Evolutionary conservation across 2,329 filamentous ascomycete species (phyloP).

Genomic region (Phyllosticta citrichinensis): DNA sequence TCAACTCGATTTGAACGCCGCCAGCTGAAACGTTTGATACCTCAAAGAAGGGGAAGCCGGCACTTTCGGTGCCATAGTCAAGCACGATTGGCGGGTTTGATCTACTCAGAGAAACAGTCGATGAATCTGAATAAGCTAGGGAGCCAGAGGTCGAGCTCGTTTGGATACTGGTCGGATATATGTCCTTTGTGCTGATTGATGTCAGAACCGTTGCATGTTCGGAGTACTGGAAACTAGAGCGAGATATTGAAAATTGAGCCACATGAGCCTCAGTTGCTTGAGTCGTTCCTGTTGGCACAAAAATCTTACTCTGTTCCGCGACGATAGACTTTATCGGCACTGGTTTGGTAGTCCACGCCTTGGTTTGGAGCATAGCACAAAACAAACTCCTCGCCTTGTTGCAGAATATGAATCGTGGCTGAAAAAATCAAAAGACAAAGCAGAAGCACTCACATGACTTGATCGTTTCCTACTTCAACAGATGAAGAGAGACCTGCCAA

Average conservation of each 20-base stretch:
- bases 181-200: background rate
- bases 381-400: too few relatives aligned
- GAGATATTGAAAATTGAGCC: too few relatives aligned
- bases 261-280: too few relatives aligned
- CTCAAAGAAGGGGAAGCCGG: slow-evolving; percentile 26
- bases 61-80: slow-evolving; percentile 25
- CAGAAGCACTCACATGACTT: background rate
- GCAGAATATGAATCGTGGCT: background rate
- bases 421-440: background rate
- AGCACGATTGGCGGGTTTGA: slow-evolving; percentile 14
- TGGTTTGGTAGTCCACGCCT: too few relatives aligned
- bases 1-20: slow-evolving; percentile 26
- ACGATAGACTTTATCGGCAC: too few relatives aligned
- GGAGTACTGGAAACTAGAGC: too few relatives aligned
- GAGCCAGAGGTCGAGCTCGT: background rate
- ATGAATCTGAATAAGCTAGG: background rate
- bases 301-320: too few relatives aligned
- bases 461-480: background rate
- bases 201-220: background rate
- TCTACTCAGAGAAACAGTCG: background rate
- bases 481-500: background rate
- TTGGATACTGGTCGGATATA: background rate
- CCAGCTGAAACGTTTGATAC: slow-evolving; percentile 15
- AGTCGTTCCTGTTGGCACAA: too few relatives aligned
- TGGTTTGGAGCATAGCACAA: too few relatives aligned